These are phyloP conservation scores for Moesziomyces aphidis DNA, from an alignment of 1,284 basidiomycete genomes.

Conservation along the genomic window DNA sequence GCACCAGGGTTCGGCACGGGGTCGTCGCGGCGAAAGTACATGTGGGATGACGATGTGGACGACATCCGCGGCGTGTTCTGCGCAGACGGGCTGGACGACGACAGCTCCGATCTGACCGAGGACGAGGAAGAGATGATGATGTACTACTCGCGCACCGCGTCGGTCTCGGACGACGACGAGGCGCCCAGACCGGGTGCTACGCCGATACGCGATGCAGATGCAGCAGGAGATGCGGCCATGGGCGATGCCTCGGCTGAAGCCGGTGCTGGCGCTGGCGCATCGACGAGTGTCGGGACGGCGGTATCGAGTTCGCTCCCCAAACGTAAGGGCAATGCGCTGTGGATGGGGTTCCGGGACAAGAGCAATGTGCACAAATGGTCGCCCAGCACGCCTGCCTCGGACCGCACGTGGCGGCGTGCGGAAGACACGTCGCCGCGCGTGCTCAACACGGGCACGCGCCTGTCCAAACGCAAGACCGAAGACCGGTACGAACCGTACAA, in stretches of 20 bases:
- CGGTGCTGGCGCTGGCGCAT: not conserved
- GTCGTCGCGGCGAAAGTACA: constrained; percentile 30
- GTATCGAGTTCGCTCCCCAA: constrained; percentile 24
- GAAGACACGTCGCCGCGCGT: constrained; percentile 33
- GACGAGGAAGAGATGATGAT: constrained; percentile 40
- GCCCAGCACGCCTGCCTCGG: constrained; percentile 4
- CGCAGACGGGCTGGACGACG: constrained; percentile 35
- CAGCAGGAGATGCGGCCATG: not conserved
- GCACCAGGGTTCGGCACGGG: constrained; percentile 1
- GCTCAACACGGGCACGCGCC: constrained; percentile 14
- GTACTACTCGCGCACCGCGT: constrained; percentile 40
- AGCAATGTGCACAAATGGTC: constrained; percentile 44
- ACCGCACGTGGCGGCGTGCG: constrained; percentile 21
- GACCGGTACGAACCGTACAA: constrained; percentile 57
- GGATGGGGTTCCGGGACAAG: constrained; percentile 50
- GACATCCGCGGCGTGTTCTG: constrained; percentile 44
- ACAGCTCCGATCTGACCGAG: constrained; percentile 32
- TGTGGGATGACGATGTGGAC: constrained; percentile 52
- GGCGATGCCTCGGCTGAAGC: not conserved
- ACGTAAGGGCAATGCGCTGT: constrained; percentile 39
- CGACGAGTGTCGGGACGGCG: constrained; percentile 16
- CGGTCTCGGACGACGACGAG: constrained; percentile 32
- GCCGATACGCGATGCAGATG: not conserved
- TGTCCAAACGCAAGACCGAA: constrained; percentile 47
- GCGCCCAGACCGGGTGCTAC: constrained; percentile 5